Base-by-base conservation (phyloP, 192 early-diverging fungal species). In the Coemansia sp. region DNA sequence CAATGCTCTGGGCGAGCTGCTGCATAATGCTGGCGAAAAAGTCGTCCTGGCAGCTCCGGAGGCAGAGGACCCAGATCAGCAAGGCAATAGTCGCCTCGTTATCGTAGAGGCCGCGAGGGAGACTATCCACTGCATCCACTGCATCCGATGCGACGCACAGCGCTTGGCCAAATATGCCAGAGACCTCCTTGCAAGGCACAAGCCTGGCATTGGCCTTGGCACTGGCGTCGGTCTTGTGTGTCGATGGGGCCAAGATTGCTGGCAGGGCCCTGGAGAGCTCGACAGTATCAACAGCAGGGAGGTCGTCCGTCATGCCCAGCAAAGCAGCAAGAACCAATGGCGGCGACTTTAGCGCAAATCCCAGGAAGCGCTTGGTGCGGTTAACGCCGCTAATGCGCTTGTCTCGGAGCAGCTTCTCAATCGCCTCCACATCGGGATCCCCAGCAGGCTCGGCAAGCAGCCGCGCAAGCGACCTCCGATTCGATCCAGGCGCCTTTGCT, bases 11-110 rank as follows among this genome's bases (percentile, higher is more conserved):
- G 5, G 78, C 61, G 12, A 81, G 60, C 56, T 39, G 62, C 39
- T 40, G 60, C 73, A 81, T 74, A 8, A 82, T 42, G 24, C 47
- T 59, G 37, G 20, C n/a, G 32, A 64, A 76, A 39, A 76, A 69
- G 25, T 45, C 38, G 53, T 36, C 64, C 43, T 70, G 73, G 42
- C 53, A 41, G 45, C 68, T 60, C 71, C 66, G 69, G 45, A 76
- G 64, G 25, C 67, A 59, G 19, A 77, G 54, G 8, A 45, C 66
- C 79, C 79, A 82, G 15, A 73, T 32, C n/a, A 71, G 60, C 25
- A 65, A 19, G 6, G 67, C 62, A 2, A 64, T 25, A 38, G 54
- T 31, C 0, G 71, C 67, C 62, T 82, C 79, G 60, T 19, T 51
- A 12, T 53, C 45, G 53, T 74, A 74, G 27, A 81, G 60, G 1